These are phyloP conservation scores for Amphibolis antarctica DNA, from an alignment of 106 monocot genomes.

Conservation along the genomic window DNA sequence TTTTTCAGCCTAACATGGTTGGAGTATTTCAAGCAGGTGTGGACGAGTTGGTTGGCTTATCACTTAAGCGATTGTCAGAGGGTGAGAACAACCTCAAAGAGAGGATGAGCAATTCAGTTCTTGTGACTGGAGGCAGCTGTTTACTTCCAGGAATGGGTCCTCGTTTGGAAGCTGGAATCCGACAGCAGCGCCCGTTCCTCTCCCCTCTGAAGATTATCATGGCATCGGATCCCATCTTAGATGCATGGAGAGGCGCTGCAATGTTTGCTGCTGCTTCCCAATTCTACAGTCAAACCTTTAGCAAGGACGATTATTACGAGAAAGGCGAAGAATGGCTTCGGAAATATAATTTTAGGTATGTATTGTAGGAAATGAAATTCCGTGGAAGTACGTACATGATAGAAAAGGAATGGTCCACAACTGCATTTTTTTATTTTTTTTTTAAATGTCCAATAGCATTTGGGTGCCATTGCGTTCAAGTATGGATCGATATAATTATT, in stretches of 20 bases:
- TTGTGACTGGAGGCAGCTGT: conserved; percentile 71
- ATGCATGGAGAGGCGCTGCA: conserved; percentile 94
- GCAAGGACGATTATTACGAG: conserved; percentile 71
- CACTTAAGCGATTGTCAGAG: conserved; percentile 39
- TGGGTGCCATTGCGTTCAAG: no score
- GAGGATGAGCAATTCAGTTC: conserved; percentile 51
- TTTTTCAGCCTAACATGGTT: conserved; percentile 78
- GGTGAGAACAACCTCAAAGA: conserved; percentile 25
- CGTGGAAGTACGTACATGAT: no score
- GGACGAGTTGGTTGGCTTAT: conserved; percentile 66
- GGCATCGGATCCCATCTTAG: conserved; percentile 59
- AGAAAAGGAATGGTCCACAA: no score
- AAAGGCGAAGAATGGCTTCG: conserved; percentile 60
- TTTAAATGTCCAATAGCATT: no score
- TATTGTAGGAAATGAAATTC: conserved; percentile 16
- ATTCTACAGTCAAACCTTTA: conserved; percentile 61
- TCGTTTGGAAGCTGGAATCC: conserved; percentile 62
- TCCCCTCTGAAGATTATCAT: conserved; percentile 50
- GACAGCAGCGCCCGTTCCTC: conserved; percentile 49
- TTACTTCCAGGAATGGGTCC: conserved; percentile 56
- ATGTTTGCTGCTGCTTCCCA: conserved; percentile 32
- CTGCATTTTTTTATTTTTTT: no score
- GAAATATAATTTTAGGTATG: conserved; percentile 48
- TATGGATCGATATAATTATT: no score
- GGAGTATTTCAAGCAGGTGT: conserved; percentile 80